Percentiles rank a stretch among this genome's conserved stretches.
phyloP scores from a whole-genome alignment of 345 rosid genomes.

The Moricandia moricandioides region DNA sequence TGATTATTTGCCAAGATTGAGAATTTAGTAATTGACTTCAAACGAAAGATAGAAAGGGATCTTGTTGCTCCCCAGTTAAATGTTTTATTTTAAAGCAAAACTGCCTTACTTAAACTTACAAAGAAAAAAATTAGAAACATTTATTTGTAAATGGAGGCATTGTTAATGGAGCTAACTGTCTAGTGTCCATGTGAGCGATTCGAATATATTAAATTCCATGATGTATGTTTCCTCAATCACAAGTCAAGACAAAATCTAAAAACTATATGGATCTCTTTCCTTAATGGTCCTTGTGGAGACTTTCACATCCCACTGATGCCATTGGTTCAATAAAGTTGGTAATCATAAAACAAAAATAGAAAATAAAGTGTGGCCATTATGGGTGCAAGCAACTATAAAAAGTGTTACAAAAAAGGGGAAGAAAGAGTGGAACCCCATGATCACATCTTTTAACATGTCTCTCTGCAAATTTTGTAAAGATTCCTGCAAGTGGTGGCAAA shows the following conservation, averaged over 20 bases:
- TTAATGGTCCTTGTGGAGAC: constrained; percentile 18
- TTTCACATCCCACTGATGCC: constrained; percentile 22
- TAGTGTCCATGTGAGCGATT: too few relatives aligned
- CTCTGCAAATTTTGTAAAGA: neutral
- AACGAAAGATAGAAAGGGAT: too few relatives aligned
- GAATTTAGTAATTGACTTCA: neutral
- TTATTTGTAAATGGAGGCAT: too few relatives aligned
- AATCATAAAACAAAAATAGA: neutral
- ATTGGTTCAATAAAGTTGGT: constrained; percentile 19
- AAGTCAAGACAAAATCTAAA: constrained; percentile 28
- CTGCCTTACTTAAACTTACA: too few relatives aligned
- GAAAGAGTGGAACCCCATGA: neutral
- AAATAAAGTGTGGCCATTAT: neutral
- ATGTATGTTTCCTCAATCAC: constrained; percentile 16
- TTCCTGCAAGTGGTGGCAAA: neutral
- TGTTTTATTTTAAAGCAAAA: too few relatives aligned
- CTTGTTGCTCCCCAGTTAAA: too few relatives aligned
- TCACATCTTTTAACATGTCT: neutral
- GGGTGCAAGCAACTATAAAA: neutral
- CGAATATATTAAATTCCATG: neutral
- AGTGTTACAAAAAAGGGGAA: neutral
- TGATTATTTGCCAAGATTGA: neutral
- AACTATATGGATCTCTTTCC: constrained; percentile 9
- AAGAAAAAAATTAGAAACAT: too few relatives aligned
- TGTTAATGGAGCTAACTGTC: too few relatives aligned